Evolutionary conservation across 2,329 filamentous ascomycete species (phyloP).

Genomic region (Tricladium varicosporioides): DNA sequence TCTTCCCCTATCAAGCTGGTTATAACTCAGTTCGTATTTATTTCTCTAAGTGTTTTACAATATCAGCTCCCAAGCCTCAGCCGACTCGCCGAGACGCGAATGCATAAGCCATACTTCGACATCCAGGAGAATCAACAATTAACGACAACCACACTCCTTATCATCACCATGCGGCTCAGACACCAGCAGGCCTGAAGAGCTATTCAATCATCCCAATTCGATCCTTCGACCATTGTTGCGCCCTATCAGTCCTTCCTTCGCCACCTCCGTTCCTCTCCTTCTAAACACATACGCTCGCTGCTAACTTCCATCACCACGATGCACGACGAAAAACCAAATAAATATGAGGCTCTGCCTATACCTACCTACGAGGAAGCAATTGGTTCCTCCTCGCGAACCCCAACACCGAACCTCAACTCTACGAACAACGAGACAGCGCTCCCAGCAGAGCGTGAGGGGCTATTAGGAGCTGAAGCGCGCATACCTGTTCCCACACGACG

Average conservation of each 20-base stretch:
- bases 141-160: slow-evolving; percentile 16
- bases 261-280: background rate
- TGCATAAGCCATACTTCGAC: slow-evolving; percentile 1
- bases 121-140: slow-evolving; percentile 9
- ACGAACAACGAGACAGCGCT: slow-evolving; percentile 55
- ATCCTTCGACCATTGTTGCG: background rate
- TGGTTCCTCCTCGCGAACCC: slow-evolving; percentile 58
- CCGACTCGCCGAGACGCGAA: slow-evolving; percentile 20
- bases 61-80: slow-evolving; percentile 19
- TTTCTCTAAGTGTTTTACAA: slow-evolving; percentile 14
- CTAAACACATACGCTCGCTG: background rate
- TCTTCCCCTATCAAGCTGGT: background rate
- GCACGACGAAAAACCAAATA: slow-evolving; percentile 52
- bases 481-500: slow-evolving; percentile 42
- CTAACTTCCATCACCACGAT: slow-evolving; percentile 26
- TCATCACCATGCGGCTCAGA: slow-evolving; percentile 21
- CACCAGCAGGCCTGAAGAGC: slow-evolving; percentile 29
- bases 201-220: background rate
- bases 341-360: slow-evolving; percentile 67
- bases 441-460: slow-evolving; percentile 74
- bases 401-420: slow-evolving; percentile 57
- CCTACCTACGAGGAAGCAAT: slow-evolving; percentile 82
- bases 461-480: slow-evolving; percentile 54
- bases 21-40: background rate
- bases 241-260: background rate